Evolutionary conservation across 352 stramenopile species (phyloP).

Genomic region (Phytophthora quininea): DNA sequence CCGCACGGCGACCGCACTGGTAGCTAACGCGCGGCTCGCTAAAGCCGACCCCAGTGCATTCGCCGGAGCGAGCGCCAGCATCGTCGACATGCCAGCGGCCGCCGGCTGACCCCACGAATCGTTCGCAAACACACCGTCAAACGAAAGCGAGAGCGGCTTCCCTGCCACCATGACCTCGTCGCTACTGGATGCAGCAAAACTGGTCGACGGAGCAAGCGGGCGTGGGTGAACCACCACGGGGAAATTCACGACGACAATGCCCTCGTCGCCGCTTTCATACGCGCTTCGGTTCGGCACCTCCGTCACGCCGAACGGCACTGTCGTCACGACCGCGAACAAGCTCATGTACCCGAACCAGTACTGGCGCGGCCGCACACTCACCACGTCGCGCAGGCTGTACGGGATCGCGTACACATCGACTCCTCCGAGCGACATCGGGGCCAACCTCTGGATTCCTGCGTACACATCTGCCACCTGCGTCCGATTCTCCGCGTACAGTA

Average conservation of each 20-base stretch:
- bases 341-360: conserved; percentile 42
- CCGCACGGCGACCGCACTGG: neutral
- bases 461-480: conserved; percentile 46
- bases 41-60: conserved; percentile 13
- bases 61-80: conserved; percentile 17
- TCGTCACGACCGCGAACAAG: conserved; percentile 50
- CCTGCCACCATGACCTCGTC: conserved; percentile 20
- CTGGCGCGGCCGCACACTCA: conserved; percentile 36
- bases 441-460: conserved; percentile 32
- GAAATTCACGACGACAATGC: conserved; percentile 47
- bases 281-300: conserved; percentile 30
- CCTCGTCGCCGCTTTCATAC: conserved; percentile 36
- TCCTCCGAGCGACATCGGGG: conserved; percentile 23
- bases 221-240: conserved; percentile 42
- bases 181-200: conserved; percentile 10
- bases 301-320: conserved; percentile 46
- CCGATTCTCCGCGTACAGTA: conserved; percentile 46
- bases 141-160: conserved; percentile 29
- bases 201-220: conserved; percentile 13
- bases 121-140: conserved; percentile 9
- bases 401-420: conserved; percentile 45
- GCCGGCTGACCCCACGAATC: conserved; percentile 19
- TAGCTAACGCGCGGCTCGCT: conserved; percentile 2
- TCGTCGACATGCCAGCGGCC: conserved; percentile 23
- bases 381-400: conserved; percentile 28